These are phyloP conservation scores for Bifiguratus adelaidae DNA, from an alignment of 192 early-diverging fungal genomes.

Conservation along the genomic window DNA sequence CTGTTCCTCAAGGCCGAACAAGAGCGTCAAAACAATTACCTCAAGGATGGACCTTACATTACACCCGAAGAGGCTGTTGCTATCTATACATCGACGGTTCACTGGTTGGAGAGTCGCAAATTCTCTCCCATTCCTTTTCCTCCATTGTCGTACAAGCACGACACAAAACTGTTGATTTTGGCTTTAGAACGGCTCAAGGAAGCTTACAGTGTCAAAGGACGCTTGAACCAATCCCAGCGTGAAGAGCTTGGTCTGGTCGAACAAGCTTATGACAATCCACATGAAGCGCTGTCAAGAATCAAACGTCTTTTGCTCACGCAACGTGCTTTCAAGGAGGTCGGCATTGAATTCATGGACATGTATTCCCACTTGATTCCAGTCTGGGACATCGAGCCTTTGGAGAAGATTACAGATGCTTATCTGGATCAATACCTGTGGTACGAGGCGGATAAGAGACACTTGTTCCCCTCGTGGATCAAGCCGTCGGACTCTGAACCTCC, in stretches of 20 bases:
- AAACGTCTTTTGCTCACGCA: slow-evolving; percentile 95
- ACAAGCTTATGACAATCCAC: slow-evolving; percentile 96
- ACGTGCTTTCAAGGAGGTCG: slow-evolving; percentile 98
- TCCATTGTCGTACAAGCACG: slow-evolving; percentile 99
- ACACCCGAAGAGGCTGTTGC: slow-evolving; percentile 96
- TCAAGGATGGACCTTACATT: slow-evolving; percentile 98
- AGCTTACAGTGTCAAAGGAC: slow-evolving; percentile 89
- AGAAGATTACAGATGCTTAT: slow-evolving; percentile 99
- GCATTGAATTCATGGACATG: slow-evolving; percentile 99
- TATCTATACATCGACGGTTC: slow-evolving; percentile 94
- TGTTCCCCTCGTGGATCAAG: slow-evolving; percentile 99
- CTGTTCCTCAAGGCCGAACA: slow-evolving; percentile 99
- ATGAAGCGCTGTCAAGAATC: slow-evolving; percentile 75
- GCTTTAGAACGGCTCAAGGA: slow-evolving; percentile 93
- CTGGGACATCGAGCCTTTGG: slow-evolving; percentile 97
- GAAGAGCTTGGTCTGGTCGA: slow-evolving; percentile 98
- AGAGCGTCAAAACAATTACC: slow-evolving; percentile 97
- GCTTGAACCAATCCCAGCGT: slow-evolving; percentile 90
- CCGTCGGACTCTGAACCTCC: slow-evolving; percentile 95
- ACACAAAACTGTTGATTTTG: slow-evolving; percentile 94
- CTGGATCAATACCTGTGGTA: slow-evolving; percentile 99
- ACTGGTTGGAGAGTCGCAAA: slow-evolving; percentile 96
- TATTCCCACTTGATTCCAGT: slow-evolving; percentile 96
- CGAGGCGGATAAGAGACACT: slow-evolving; percentile 92
- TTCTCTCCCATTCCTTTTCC: slow-evolving; percentile 99